Evolutionary conservation across 495 filamentous ascomycete genomes (phyloP).

Genomic region (Apiosordaria backusii): DNA sequence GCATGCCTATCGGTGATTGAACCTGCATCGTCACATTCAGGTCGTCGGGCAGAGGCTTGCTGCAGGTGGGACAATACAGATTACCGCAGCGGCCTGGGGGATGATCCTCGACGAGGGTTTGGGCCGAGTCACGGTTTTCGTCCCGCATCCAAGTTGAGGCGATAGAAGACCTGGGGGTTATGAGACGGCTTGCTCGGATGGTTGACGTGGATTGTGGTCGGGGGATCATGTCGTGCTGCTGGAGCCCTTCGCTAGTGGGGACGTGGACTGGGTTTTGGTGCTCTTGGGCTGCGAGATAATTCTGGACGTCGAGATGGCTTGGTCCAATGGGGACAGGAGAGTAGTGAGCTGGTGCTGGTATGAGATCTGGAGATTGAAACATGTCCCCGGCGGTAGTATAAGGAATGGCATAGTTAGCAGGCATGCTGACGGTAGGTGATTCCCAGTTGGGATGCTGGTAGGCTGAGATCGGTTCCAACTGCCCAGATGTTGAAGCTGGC

Average conservation of each 20-base stretch:
- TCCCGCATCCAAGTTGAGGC: slow-evolving; percentile 25
- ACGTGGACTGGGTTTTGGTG: slow-evolving; percentile 11
- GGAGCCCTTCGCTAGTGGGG: not conserved
- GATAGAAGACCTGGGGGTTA: slow-evolving; percentile 26
- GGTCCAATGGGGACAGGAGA: slow-evolving; percentile 11
- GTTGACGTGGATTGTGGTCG: slow-evolving; percentile 17
- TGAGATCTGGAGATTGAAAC: slow-evolving; percentile 14
- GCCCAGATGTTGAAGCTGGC: slow-evolving; percentile 7
- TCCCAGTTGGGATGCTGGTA: slow-evolving; percentile 22
- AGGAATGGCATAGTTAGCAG: slow-evolving; percentile 19
- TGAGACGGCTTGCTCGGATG: slow-evolving; percentile 17
- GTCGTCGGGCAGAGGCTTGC: slow-evolving; percentile 20
- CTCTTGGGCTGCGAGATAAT: slow-evolving; percentile 13
- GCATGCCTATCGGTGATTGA: slow-evolving; percentile 18
- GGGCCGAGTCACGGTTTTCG: slow-evolving; percentile 31
- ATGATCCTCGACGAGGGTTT: slow-evolving; percentile 32
- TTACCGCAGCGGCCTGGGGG: slow-evolving; percentile 24
- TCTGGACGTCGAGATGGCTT: slow-evolving; percentile 14
- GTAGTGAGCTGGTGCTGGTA: slow-evolving; percentile 19
- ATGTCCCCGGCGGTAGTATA: slow-evolving; percentile 19
- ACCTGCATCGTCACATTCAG: slow-evolving; percentile 1
- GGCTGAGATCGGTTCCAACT: slow-evolving; percentile 10
- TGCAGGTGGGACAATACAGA: slow-evolving; percentile 30
- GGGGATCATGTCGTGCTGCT: slow-evolving; percentile 15
- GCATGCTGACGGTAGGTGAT: slow-evolving; percentile 8